Evolutionary conservation across 345 rosid genomes (phyloP), one percentile per base, ranked within the genome.

Genomic region (Camelina hispida): DNA sequence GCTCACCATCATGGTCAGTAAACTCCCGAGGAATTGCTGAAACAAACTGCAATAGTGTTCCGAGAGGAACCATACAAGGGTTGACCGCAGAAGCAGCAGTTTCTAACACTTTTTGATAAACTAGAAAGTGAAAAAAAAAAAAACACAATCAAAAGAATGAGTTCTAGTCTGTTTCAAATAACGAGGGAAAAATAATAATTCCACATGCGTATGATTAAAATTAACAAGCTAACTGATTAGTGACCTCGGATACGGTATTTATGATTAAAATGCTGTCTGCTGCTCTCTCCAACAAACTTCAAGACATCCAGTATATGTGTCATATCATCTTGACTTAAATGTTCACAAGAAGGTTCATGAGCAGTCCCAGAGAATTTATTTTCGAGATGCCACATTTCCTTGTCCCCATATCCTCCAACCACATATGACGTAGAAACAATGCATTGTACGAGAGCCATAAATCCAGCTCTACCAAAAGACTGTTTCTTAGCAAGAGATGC

Each of bases 251-350:
- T 81, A 55, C 96, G 98, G 83, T 93, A 93, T 64, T 78, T 87
- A 57, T 90, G 97, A 82, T 93, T 93, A 77, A 93, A 93, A 85
- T 93, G 97, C 60, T 86, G 97, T 78, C 88, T 91, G 91, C 98
- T 86, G 91, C 87, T 91, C 80, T 89, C 91, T 57, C 87, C 83
- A 77, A 91, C 85, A 85, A 75, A 91, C 84, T 91, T 86, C 77
- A 93, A 66, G 80, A 81, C 78, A 74, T 88, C 95, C 78, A 93
- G 77, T 48, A 93, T 66, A 76, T 76, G 82, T 35, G 81, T 53
- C 78, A 77, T 81, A 52, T 84, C 82, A 68, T 69, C 68, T 53
- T 56, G 69, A 23, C 66, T 72, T 70, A 76, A 28, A 40, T 37
- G 70, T 50, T 76, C 81, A 53, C 46, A 40, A 66, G 76, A 73